Conservation (phyloP, 139 green algal species). For the Spirogloea muscicola region DNA sequence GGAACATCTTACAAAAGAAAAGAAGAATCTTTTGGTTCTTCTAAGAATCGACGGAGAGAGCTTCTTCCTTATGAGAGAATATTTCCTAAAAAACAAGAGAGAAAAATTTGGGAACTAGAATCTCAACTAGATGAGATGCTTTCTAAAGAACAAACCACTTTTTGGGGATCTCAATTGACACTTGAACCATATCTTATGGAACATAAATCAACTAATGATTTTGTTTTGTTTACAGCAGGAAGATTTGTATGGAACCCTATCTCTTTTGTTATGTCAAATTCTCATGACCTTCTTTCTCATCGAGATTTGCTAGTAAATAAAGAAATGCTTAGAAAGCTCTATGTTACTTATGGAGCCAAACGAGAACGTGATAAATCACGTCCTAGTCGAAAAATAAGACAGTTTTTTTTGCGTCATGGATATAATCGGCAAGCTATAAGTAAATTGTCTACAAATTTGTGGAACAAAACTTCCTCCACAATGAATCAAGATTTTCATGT, state of each 20-base stretch:
- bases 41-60: background rate
- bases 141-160: background rate
- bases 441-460: background rate
- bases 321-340: conserved; percentile 5
- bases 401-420: conserved; percentile 4
- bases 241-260: conserved; percentile 4
- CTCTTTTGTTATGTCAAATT: background rate
- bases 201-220: background rate
- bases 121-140: conserved; percentile 5
- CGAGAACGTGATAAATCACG: background rate
- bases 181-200: conserved; percentile 15
- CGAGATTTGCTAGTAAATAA: background rate
- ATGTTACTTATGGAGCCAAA: conserved; percentile 12
- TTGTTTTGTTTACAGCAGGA: conserved; percentile 5
- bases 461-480: background rate
- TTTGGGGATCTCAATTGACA: background rate
- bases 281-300: background rate
- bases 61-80: conserved; percentile 12
- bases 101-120: conserved; percentile 4
- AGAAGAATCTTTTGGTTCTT: conserved; percentile 1
- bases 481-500: conserved; percentile 3
- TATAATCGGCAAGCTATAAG: background rate
- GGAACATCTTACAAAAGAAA: conserved; percentile 1
- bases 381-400: background rate
- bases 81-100: conserved; percentile 5